phyloP scores from a whole-genome alignment of 2,329 filamentous ascomycete genomes.

The Fusarium haematococcum region DNA sequence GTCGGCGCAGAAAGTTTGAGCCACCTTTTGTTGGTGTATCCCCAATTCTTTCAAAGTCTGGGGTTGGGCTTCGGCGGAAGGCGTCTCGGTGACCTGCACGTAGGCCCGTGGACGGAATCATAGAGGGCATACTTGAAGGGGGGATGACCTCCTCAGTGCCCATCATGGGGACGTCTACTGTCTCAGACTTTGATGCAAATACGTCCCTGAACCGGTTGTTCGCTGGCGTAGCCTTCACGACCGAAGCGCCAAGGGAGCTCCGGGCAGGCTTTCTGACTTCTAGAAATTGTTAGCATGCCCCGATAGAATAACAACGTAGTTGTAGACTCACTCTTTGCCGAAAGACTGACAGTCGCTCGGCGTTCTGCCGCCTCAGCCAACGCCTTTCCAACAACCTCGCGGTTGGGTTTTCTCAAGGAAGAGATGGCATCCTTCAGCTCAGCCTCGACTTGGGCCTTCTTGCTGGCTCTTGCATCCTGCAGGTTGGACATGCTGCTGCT shows the following conservation, averaged over 20 bases:
- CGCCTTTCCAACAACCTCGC: slow-evolving; percentile 74
- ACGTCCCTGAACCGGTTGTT: slow-evolving; percentile 67
- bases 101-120: slow-evolving; percentile 57
- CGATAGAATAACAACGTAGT: background rate
- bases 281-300: slow-evolving; percentile 50
- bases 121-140: slow-evolving; percentile 53
- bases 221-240: slow-evolving; percentile 70
- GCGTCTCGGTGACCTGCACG: slow-evolving; percentile 47
- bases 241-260: slow-evolving; percentile 50
- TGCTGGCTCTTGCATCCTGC: slow-evolving; percentile 69
- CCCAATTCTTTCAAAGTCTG: slow-evolving; percentile 45
- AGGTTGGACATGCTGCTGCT: slow-evolving; percentile 62
- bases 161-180: slow-evolving; percentile 33
- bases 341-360: slow-evolving; percentile 61
- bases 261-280: slow-evolving; percentile 65
- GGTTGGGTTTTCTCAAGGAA: slow-evolving; percentile 80
- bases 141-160: slow-evolving; percentile 49
- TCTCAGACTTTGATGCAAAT: slow-evolving; percentile 50
- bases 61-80: slow-evolving; percentile 47
- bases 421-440: slow-evolving; percentile 81
- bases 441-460: slow-evolving; percentile 75
- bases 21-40: slow-evolving; percentile 47
- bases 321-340: slow-evolving; percentile 59
- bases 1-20: slow-evolving; percentile 46
- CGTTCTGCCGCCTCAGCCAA: slow-evolving; percentile 76